A percentile compares a stretch with the other conserved stretches of the same genome.
Conservation (phyloP, 2,329 filamentous ascomycete species). For the Blastomyces percursus region DNA sequence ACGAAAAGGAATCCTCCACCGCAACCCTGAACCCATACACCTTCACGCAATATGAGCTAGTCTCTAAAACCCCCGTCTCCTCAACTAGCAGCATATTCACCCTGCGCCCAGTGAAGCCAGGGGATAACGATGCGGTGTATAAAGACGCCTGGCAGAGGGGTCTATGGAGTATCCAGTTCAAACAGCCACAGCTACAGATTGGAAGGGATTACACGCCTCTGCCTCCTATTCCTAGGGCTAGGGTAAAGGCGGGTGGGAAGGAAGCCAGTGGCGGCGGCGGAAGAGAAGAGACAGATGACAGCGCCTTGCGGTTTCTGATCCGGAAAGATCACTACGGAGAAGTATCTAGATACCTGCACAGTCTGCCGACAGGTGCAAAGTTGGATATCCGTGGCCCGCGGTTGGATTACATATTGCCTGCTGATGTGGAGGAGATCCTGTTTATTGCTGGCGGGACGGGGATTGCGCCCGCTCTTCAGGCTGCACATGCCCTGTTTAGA, state of each 20-base stretch:
- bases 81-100: slow-evolving; percentile 39
- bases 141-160: slow-evolving; percentile 48
- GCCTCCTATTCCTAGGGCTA: slow-evolving; percentile 40
- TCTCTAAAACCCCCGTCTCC: slow-evolving; percentile 35
- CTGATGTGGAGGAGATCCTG: slow-evolving; percentile 49
- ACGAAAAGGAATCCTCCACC: slow-evolving; percentile 18
- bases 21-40: slow-evolving; percentile 26
- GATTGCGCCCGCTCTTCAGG: slow-evolving; percentile 79
- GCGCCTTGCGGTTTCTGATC: slow-evolving; percentile 60
- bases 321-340: slow-evolving; percentile 70
- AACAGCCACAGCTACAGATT: slow-evolving; percentile 90
- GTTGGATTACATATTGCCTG: slow-evolving; percentile 53
- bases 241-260: neutral
- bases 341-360: slow-evolving; percentile 69
- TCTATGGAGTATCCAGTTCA: slow-evolving; percentile 82
- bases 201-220: slow-evolving; percentile 84
- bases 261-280: slow-evolving; percentile 14
- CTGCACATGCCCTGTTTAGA: slow-evolving; percentile 49
- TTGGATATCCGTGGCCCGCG: slow-evolving; percentile 73
- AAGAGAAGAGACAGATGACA: slow-evolving; percentile 20
- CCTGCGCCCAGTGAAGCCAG: slow-evolving; percentile 26
- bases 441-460: slow-evolving; percentile 91
- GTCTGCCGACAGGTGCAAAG: slow-evolving; percentile 49
- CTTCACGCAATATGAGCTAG: slow-evolving; percentile 34
- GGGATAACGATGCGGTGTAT: slow-evolving; percentile 29